phyloP scores from a whole-genome alignment of 805 yeast species.

The Saccharomycopsis fibuligera region DNA sequence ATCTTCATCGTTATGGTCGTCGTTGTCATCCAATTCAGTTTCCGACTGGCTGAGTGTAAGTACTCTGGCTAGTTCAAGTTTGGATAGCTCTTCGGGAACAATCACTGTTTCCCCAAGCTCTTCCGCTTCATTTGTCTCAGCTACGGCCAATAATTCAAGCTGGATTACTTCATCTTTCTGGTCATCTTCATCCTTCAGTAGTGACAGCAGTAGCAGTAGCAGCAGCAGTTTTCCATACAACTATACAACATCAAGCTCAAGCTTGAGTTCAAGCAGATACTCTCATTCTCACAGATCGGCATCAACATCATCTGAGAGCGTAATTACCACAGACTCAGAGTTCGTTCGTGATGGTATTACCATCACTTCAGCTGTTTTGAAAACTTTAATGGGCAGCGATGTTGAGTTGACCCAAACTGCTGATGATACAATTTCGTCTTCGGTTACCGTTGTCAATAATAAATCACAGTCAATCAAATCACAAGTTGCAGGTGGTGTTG shows the following conservation, averaged over 20 bases:
- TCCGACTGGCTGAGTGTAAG: not conserved
- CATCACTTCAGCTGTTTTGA: slow-evolving; percentile 15
- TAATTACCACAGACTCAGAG: slow-evolving; percentile 18
- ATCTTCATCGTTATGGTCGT: not conserved
- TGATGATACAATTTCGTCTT: slow-evolving; percentile 17
- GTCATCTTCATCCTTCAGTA: slow-evolving; percentile 23
- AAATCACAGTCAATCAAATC: slow-evolving; percentile 6
- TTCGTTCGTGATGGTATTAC: slow-evolving; percentile 18
- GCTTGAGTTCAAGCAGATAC: not conserved
- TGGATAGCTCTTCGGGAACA: slow-evolving; percentile 1
- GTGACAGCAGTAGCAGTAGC: slow-evolving; percentile 24
- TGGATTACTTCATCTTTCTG: slow-evolving; percentile 4
- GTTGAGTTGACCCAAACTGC: slow-evolving; percentile 18
- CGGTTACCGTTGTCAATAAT: slow-evolving; percentile 16
- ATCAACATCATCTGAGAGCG: slow-evolving; percentile 13
- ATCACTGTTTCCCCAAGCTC: slow-evolving; percentile 13
- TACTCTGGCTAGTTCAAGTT: slow-evolving; percentile 1
- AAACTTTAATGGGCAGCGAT: slow-evolving; percentile 14
- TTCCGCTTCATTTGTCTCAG: not conserved
- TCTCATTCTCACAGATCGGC: slow-evolving; percentile 13
- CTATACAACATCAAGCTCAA: slow-evolving; percentile 6
- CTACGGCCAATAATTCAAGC: slow-evolving; percentile 14
- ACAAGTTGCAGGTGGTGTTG: slow-evolving; percentile 22
- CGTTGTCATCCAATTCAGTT: slow-evolving; percentile 1
- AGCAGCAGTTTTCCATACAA: slow-evolving; percentile 11